Conservation (phyloP, 2,329 filamentous ascomycete species). For the Fusarium proliferatum region DNA sequence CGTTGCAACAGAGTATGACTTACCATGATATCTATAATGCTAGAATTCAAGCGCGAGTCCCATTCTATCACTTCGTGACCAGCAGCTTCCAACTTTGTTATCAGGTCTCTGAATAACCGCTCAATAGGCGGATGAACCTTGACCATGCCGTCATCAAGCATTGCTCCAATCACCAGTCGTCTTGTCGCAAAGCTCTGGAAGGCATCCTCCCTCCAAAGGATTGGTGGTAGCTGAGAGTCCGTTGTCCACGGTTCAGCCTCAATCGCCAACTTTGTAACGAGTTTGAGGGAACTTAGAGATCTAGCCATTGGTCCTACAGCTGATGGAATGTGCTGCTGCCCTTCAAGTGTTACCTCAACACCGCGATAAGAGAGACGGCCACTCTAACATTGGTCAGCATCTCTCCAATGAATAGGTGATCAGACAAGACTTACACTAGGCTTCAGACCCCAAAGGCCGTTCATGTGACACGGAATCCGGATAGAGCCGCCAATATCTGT, state of each 20-base stretch:
- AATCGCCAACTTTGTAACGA: background rate
- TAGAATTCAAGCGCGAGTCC: background rate
- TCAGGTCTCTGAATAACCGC: background rate
- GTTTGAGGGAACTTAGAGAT: background rate
- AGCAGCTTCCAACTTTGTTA: background rate
- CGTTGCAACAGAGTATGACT: fast-evolving
- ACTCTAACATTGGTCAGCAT: background rate
- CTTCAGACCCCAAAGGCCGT: background rate
- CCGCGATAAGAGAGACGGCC: background rate
- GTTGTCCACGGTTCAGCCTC: background rate
- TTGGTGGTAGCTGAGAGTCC: background rate
- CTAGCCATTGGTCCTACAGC: background rate
- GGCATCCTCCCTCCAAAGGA: background rate
- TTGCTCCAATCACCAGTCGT: background rate
- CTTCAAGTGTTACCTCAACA: background rate
- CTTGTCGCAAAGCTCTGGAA: background rate
- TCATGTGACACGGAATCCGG: background rate
- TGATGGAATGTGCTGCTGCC: background rate
- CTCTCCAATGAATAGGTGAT: too few species aligned
- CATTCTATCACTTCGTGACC: background rate
- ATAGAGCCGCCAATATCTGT: background rate
- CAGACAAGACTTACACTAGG: background rate
- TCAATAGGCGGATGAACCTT: background rate
- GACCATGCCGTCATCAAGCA: background rate
- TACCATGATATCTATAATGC: background rate